Base-by-base conservation (phyloP, 306 rosid species). In the Casuarina cunninghamiana region DNA sequence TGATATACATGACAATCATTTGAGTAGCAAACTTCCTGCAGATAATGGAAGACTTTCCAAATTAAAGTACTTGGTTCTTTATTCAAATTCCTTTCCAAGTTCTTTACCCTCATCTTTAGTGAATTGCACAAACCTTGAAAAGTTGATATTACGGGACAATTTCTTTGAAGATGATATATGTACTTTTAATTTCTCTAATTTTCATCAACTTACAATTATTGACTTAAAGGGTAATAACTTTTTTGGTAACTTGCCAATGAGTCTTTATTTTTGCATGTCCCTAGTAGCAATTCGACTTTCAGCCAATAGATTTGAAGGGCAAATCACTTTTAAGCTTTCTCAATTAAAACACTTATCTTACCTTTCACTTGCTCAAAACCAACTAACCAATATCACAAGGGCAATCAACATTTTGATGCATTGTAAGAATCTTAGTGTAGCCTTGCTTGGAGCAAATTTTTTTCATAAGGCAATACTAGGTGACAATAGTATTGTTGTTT, bases 71-170 rank as follows among this genome's bases (percentile, higher is more conserved):
- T 0, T 76, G 2, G 42, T 51, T 32, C 63, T 76, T 39, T 15
- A 66, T 44, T 5, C 3, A 5, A 66, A 76, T 53, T 10, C 10
- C 2, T 61, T 76, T 3, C 17, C n/a, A 38, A 53, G 51, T 9
- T 46, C 51, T 9, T 3, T 62, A 49, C 79, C 60, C 5, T 72
- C n/a, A 15, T 62, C 72, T 49, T 16, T 63, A 16, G 49, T 37
- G 79, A 75, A 62, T n/a, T 75, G 79, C 46, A 49, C 53, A 3
- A 75, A 75, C 26, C 78, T 74, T 42, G 2, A 21, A 21, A 32
- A 42, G 2, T 11, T 74, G 9, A 17, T 9, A 19, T 0, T 74
- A 11, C 39, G 16, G 37, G 3, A 2, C 70, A 58, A 74, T 41
- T 21, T 3, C 43, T 74, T 74, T 4, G 54, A 39, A n/a, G 78